Base-by-base conservation (phyloP, 2,329 filamentous ascomycete species). In the Dothistroma septosporum region DNA sequence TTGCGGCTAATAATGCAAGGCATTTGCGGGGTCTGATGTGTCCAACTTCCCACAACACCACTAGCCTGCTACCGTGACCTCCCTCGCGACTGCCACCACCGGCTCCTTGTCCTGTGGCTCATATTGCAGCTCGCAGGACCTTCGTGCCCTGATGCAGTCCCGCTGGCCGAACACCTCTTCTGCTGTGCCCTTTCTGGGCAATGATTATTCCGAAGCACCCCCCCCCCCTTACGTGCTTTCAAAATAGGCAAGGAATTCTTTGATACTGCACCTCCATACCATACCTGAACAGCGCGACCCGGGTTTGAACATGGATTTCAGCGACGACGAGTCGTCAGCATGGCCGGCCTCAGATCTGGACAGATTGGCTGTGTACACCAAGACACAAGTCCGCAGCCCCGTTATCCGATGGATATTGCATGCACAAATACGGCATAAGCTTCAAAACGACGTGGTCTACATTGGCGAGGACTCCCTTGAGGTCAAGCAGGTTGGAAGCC, bases 391-490 rank as follows among this genome's bases (percentile, higher is more conserved):
- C 55, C 83, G 87, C 57, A 95, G 90, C 64, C 89, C 92, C 1
- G 79, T 89, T 37, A 83, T 88, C 59, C 87, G 88, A 70, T 89
- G 84, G 79, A 88, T 97, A 48, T 78, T 96, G 14, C 90, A 92
- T 12, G 90, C 87, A n/a, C 85, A 87, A 61, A 79, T 97, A 61
- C 84, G 92, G 60, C 87, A 87, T 58, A 80, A 81, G 55, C 76
- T 81, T 48, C 80, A 86, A 62, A 92, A 94, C 67, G 92, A 97
- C 77, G 85, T 97, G 64, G 87, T 92, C 41, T 91, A 96, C 68
- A 83, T 99, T 60, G 90, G 92, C 57, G 89, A 96, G 66, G 84
- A 89, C 64, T 90, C 86, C 68, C 83, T 99, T 21, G 37, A 60
- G 19, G 49, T 59, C 14, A 53, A 54, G 31, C 89, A 96, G 33